phyloP scores from a whole-genome alignment of 2,329 filamentous ascomycete genomes.

The Aspergillus brunneoviolaceus region DNA sequence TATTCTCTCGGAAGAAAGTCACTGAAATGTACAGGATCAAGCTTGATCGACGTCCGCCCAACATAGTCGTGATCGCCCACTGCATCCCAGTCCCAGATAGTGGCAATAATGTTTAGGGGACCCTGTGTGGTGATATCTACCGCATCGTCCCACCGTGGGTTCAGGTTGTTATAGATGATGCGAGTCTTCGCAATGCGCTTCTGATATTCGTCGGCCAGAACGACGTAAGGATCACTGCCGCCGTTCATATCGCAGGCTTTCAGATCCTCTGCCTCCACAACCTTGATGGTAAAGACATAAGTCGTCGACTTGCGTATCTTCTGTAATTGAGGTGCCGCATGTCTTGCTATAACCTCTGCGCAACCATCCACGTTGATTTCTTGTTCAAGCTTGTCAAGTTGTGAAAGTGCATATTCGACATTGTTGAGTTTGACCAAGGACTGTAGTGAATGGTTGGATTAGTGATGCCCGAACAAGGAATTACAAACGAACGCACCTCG shows the following conservation, averaged over 20 bases:
- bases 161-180: slow-evolving; percentile 84
- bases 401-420: slow-evolving; percentile 88
- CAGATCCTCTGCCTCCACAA: slow-evolving; percentile 94
- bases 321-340: slow-evolving; percentile 70
- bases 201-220: slow-evolving; percentile 95
- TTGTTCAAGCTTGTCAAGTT: slow-evolving; percentile 85
- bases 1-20: slow-evolving; percentile 96
- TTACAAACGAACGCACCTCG: slow-evolving; percentile 59
- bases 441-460: slow-evolving; percentile 49
- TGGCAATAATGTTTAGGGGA: slow-evolving; percentile 90
- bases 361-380: slow-evolving; percentile 90
- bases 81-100: slow-evolving; percentile 97
- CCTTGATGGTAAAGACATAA: slow-evolving; percentile 98
- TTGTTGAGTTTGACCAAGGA: slow-evolving; percentile 98
- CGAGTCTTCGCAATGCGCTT: slow-evolving; percentile 94
- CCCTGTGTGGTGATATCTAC: slow-evolving; percentile 93
- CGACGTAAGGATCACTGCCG: slow-evolving; percentile 92
- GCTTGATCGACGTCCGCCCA: slow-evolving; percentile 90
- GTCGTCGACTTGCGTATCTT: slow-evolving; percentile 71
- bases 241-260: slow-evolving; percentile 98
- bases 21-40: slow-evolving; percentile 96
- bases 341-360: slow-evolving; percentile 73
- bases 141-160: slow-evolving; percentile 95
- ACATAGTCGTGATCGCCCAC: slow-evolving; percentile 98
- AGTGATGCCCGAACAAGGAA: neutral